phyloP scores from a whole-genome alignment of 352 stramenopile species.

The Vaucheria bursata region DNA sequence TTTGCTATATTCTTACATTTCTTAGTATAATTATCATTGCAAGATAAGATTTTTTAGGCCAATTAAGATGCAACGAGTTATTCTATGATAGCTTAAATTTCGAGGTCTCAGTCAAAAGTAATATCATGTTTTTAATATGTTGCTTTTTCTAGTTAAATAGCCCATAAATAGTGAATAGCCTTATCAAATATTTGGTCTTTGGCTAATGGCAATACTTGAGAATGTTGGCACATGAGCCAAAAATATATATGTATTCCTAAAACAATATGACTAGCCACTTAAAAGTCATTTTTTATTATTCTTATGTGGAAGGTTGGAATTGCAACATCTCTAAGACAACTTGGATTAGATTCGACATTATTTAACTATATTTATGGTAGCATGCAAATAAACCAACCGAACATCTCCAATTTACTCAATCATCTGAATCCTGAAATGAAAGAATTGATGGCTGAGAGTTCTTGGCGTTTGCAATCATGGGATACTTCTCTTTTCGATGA shows the following conservation, averaged over 20 bases:
- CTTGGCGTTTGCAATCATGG: slow-evolving; percentile 36
- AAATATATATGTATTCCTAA: background rate
- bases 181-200: too few species aligned
- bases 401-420: background rate
- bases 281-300: background rate
- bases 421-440: slow-evolving; percentile 23
- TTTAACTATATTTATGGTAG: background rate
- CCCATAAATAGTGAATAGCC: too few species aligned
- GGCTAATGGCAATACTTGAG: too few species aligned
- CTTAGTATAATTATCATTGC: slow-evolving; percentile 21
- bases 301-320: background rate
- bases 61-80: background rate
- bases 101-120: background rate
- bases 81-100: background rate
- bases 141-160: too few species aligned
- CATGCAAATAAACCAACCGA: background rate
- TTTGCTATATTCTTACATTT: background rate
- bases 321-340: too few species aligned
- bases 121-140: too few species aligned
- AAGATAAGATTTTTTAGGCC: slow-evolving; percentile 24
- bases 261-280: background rate
- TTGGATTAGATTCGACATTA: background rate
- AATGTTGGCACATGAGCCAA: too few species aligned
- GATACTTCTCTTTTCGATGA: slow-evolving; percentile 14
- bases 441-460: slow-evolving; percentile 35